Conservation (phyloP, 352 stramenopile species). For the Discostella stelligera region DNA sequence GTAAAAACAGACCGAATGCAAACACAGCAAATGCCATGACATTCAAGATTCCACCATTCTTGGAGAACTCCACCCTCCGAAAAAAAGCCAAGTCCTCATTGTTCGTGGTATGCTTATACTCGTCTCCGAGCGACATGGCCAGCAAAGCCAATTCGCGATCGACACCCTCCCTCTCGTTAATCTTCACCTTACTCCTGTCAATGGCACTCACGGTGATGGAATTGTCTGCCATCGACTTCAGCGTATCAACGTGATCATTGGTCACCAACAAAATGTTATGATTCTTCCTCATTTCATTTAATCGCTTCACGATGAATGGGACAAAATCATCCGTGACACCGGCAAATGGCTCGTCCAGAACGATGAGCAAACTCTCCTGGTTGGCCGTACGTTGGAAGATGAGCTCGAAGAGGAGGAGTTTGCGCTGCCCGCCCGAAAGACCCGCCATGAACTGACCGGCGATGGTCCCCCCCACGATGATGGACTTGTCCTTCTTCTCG, state of each 20-base stretch:
- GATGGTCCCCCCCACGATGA: constrained; percentile 68
- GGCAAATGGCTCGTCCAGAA: constrained; percentile 72
- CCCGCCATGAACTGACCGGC: constrained; percentile 68
- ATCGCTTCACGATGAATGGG: constrained; percentile 57
- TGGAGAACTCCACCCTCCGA: constrained; percentile 57
- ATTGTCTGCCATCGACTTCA: constrained; percentile 67
- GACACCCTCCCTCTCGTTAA: constrained; percentile 56
- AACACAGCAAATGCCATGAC: constrained; percentile 51
- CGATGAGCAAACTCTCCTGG: constrained; percentile 59
- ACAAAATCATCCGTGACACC: constrained; percentile 76
- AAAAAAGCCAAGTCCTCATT: constrained; percentile 69
- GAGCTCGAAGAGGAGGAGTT: constrained; percentile 71
- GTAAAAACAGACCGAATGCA: constrained; percentile 44
- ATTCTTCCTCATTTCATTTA: constrained; percentile 59
- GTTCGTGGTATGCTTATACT: constrained; percentile 40
- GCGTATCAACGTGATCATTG: constrained; percentile 69
- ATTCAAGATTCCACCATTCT: constrained; percentile 43
- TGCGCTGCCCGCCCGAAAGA: constrained; percentile 63
- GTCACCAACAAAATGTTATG: constrained; percentile 74
- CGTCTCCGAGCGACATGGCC: constrained; percentile 57
- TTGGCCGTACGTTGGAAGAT: constrained; percentile 55
- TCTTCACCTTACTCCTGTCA: constrained; percentile 53
- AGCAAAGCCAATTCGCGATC: constrained; percentile 53
- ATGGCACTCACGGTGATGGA: constrained; percentile 63
- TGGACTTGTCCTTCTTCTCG: constrained; percentile 53